These are phyloP conservation scores for Sclerospora graminicola DNA, from an alignment of 352 stramenopile species.

Conservation along the genomic window DNA sequence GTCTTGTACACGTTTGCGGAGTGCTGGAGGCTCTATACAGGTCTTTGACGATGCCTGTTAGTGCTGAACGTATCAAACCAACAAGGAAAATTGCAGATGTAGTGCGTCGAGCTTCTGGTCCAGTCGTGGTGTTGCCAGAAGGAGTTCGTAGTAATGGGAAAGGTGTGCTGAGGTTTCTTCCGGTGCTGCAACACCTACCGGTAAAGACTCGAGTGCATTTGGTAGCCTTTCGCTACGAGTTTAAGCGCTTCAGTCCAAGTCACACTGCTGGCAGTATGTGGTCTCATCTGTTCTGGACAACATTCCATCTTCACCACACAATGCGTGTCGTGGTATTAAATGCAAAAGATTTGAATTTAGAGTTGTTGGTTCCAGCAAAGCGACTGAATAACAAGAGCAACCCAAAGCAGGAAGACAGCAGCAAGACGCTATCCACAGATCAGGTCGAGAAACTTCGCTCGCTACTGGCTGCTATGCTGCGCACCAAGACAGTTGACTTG, in stretches of 20 bases:
- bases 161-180: slow-evolving; percentile 55
- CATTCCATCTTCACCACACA: slow-evolving; percentile 58
- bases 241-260: slow-evolving; percentile 60
- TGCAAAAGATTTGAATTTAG: slow-evolving; percentile 46
- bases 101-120: slow-evolving; percentile 39
- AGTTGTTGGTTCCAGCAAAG: slow-evolving; percentile 24
- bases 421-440: slow-evolving; percentile 28
- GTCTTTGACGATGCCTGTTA: slow-evolving; percentile 37
- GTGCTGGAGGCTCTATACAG: slow-evolving; percentile 58
- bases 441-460: slow-evolving; percentile 57
- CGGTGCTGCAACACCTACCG: slow-evolving; percentile 52
- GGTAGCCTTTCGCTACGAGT: slow-evolving; percentile 72
- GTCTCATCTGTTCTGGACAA: slow-evolving; percentile 55
- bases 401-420: slow-evolving; percentile 13
- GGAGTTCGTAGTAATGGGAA: slow-evolving; percentile 75
- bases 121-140: slow-evolving; percentile 68
- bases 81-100: slow-evolving; percentile 66
- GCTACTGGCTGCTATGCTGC: slow-evolving; percentile 68
- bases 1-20: slow-evolving; percentile 52
- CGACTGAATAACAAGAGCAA: slow-evolving; percentile 14
- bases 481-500: slow-evolving; percentile 65
- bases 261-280: slow-evolving; percentile 49
- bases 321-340: slow-evolving; percentile 50
- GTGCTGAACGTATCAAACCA: slow-evolving; percentile 20
- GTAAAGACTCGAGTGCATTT: slow-evolving; percentile 52